A percentile compares a stretch with the other conserved stretches of the same genome.
phyloP scores from a whole-genome alignment of 106 monocot species.

The Apostasia ramifera region DNA sequence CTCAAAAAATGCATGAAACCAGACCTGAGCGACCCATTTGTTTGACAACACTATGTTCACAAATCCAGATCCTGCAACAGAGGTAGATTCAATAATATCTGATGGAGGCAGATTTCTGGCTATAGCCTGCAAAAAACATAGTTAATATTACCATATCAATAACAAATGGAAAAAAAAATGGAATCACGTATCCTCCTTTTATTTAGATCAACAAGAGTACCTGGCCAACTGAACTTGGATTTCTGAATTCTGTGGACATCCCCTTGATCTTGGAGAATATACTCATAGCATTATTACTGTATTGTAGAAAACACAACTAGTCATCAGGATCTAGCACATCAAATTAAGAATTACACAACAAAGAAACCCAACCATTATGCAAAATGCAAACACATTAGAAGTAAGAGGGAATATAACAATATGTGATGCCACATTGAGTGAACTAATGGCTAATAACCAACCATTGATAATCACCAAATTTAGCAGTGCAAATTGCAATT shows the following conservation, averaged over 20 bases:
- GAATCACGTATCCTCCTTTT: neutral
- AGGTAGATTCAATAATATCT: conserved; percentile 64
- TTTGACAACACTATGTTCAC: conserved; percentile 75
- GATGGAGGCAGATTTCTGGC: conserved; percentile 67
- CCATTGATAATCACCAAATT: conserved; percentile 95
- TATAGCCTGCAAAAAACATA: conserved; percentile 52
- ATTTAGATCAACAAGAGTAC: conserved; percentile 20
- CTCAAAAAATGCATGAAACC: neutral
- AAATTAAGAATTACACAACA: neutral
- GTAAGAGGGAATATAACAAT: neutral
- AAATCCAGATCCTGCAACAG: conserved; percentile 77
- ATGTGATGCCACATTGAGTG: neutral
- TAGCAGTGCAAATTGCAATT: conserved; percentile 49
- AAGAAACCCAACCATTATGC: neutral
- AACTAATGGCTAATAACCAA: conserved; percentile 14
- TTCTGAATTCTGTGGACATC: conserved; percentile 60
- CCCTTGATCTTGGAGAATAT: conserved; percentile 80
- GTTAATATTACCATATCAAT: neutral
- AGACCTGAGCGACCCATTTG: conserved; percentile 80
- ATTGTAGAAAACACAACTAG: conserved; percentile 8
- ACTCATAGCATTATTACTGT: conserved; percentile 94
- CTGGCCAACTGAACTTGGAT: conserved; percentile 88
- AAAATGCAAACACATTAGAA: neutral
- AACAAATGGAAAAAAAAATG: neutral
- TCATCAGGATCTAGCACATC: neutral